phyloP scores from a whole-genome alignment of 2,329 filamentous ascomycete genomes.

The Tolypocladium album region DNA sequence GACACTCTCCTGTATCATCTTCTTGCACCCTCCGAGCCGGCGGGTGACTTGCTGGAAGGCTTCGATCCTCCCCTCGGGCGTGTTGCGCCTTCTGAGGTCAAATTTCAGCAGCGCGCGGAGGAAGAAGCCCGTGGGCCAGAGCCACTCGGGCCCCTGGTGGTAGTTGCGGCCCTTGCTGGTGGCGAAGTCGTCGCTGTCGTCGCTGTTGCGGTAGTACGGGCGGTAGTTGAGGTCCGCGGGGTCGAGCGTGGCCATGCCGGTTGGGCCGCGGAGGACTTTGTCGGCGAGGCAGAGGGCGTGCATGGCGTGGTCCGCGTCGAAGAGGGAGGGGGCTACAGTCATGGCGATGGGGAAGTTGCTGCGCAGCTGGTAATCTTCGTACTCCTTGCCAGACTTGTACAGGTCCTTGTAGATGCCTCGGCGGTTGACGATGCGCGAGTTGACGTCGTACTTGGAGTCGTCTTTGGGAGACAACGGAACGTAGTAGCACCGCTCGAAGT shows the following conservation, averaged over 20 bases:
- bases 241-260: slow-evolving; percentile 92
- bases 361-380: slow-evolving; percentile 94
- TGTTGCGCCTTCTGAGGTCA: slow-evolving; percentile 59
- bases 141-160: slow-evolving; percentile 95
- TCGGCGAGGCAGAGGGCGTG: slow-evolving; percentile 73
- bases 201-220: slow-evolving; percentile 88
- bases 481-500: slow-evolving; percentile 90
- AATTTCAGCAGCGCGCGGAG: slow-evolving; percentile 85
- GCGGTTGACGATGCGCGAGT: slow-evolving; percentile 70
- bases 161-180: slow-evolving; percentile 95
- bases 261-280: slow-evolving; percentile 68
- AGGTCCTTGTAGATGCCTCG: slow-evolving; percentile 97
- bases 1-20: slow-evolving; percentile 64
- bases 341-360: slow-evolving; percentile 94
- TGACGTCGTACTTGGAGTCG: slow-evolving; percentile 70
- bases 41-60: slow-evolving; percentile 91
- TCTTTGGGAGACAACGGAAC: slow-evolving; percentile 61
- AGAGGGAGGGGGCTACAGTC: slow-evolving; percentile 83
- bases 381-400: slow-evolving; percentile 87
- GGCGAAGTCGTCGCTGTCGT: slow-evolving; percentile 83
- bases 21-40: slow-evolving; percentile 72
- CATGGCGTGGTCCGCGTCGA: slow-evolving; percentile 68
- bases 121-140: slow-evolving; percentile 97
- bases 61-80: slow-evolving; percentile 59
- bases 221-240: slow-evolving; percentile 87